Percentiles rank a stretch among this genome's conserved stretches.
These are phyloP conservation scores for Peterozyma xylosa DNA, from an alignment of 805 yeast species.

Conservation along the genomic window DNA sequence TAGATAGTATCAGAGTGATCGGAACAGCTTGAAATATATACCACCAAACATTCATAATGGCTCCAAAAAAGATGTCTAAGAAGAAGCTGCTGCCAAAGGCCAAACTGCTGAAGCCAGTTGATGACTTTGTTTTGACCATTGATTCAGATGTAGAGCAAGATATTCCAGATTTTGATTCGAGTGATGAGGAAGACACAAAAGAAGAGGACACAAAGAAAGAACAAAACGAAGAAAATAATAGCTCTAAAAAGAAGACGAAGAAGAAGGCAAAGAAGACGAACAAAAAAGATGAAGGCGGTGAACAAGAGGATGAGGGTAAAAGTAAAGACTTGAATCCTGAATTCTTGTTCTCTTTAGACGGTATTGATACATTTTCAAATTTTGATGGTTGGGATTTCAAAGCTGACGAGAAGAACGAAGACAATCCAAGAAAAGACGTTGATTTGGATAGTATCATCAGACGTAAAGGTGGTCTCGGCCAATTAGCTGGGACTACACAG, in stretches of 20 bases:
- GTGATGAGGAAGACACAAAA: slow-evolving; percentile 31
- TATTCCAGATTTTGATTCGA: slow-evolving; percentile 40
- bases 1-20: too few relatives aligned
- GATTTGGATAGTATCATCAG: slow-evolving; percentile 84
- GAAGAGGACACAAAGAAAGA: not conserved
- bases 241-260: slow-evolving; percentile 11
- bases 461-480: slow-evolving; percentile 73
- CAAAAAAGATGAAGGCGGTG: slow-evolving; percentile 13
- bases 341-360: slow-evolving; percentile 64
- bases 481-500: slow-evolving; percentile 43
- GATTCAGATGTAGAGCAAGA: slow-evolving; percentile 30
- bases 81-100: not conserved
- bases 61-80: not conserved
- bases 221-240: slow-evolving; percentile 6
- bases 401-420: slow-evolving; percentile 29
- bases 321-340: slow-evolving; percentile 65
- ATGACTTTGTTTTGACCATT: slow-evolving; percentile 68
- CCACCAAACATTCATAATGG: not conserved
- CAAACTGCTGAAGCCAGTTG: slow-evolving; percentile 10
- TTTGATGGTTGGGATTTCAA: slow-evolving; percentile 85
- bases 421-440: slow-evolving; percentile 42
- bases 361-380: slow-evolving; percentile 34
- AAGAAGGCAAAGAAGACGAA: slow-evolving; percentile 17
- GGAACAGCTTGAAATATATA: too few relatives aligned
- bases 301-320: slow-evolving; percentile 25